Conservation (phyloP, 2,329 filamentous ascomycete species). For the Beauveria caledonica region DNA sequence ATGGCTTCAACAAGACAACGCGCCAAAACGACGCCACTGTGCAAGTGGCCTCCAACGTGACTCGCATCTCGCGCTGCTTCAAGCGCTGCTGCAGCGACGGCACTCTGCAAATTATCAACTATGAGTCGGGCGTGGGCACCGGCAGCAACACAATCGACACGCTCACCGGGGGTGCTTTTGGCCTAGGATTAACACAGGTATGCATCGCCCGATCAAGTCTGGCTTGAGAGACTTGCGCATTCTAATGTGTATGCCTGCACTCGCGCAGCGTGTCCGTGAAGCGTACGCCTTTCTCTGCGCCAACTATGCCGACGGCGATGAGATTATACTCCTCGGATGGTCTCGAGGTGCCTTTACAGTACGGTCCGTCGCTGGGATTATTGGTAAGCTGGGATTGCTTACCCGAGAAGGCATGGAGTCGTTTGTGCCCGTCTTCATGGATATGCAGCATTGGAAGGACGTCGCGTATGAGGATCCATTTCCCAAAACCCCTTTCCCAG, state of each 20-base stretch:
- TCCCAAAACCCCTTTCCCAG: conserved; percentile 35
- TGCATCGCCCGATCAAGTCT: conserved; percentile 8
- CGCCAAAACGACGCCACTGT: conserved; percentile 30
- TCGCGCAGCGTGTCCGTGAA: conserved; percentile 43
- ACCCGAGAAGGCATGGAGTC: conserved; percentile 44
- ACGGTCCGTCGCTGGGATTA: conserved; percentile 47
- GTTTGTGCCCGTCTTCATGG: conserved; percentile 49
- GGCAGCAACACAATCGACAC: conserved; percentile 40
- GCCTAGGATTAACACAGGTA: conserved; percentile 45
- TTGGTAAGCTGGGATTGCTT: conserved; percentile 41
- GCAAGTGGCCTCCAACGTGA: conserved; percentile 51
- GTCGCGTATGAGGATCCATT: conserved; percentile 38
- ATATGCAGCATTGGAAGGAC: conserved; percentile 46
- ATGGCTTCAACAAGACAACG: conserved; percentile 35
- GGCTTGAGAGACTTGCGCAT: neutral
- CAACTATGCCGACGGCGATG: conserved; percentile 51
- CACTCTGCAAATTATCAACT: conserved; percentile 50
- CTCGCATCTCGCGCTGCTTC: conserved; percentile 50
- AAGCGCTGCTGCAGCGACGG: conserved; percentile 42
- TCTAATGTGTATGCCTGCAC: conserved; percentile 7
- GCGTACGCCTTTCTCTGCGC: conserved; percentile 54
- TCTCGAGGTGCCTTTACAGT: conserved; percentile 52
- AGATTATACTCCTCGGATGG: conserved; percentile 49
- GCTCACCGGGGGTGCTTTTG: conserved; percentile 47
- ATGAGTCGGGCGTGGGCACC: conserved; percentile 53